Base-by-base conservation (phyloP, 1,284 basidiomycete species). In the Leccinum solheimii region DNA sequence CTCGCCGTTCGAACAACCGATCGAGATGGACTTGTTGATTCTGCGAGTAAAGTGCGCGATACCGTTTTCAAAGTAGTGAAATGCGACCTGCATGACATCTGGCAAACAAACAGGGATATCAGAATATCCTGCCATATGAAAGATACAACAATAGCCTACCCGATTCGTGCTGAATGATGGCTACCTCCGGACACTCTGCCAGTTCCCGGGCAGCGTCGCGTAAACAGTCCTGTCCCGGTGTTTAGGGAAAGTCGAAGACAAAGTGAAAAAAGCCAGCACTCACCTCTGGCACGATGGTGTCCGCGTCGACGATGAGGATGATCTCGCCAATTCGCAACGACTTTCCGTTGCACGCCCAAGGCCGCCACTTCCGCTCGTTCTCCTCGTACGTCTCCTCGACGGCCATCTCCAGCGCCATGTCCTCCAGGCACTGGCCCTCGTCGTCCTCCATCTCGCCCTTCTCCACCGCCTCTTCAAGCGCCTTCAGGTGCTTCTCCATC, bases 31-130 rank as follows among this genome's bases (percentile, higher is more conserved):
- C 70, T 81, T 82, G 77, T 92, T 90, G 75, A 92, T 91, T 36
- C 90, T 80, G 3, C 85, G 84, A 4, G 91, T 93, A 77, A 95
- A 95, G 76, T 91, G 88, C 1, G 91, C 86, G 71, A 95, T 92
- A 5, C 89, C 90, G 68, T 91, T 91, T 73, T 95, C 92, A 68
- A 95, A 95, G 77, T 91, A 95, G 72, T 92, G 88, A 72, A 88
- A 76, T 0, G 89, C 88, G 64, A 95, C 92, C 73, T 92, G 88
- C 90, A 94, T 93, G 59, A 92, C 89, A 67, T 90, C 89, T 61
- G 34, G 19, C 43, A 3, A 21, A 27, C 11, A 19, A 26, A 55
- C 30, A 36, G 36, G 34, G n/a, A 7, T n/a, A 54, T 61, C 32
- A 26, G 21, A 3, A 88, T 36, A 8, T 19, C 3, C 13, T 27